These are phyloP conservation scores for Cladophialophora psammophila DNA, from an alignment of 2,329 filamentous ascomycete species.

Conservation along the genomic window DNA sequence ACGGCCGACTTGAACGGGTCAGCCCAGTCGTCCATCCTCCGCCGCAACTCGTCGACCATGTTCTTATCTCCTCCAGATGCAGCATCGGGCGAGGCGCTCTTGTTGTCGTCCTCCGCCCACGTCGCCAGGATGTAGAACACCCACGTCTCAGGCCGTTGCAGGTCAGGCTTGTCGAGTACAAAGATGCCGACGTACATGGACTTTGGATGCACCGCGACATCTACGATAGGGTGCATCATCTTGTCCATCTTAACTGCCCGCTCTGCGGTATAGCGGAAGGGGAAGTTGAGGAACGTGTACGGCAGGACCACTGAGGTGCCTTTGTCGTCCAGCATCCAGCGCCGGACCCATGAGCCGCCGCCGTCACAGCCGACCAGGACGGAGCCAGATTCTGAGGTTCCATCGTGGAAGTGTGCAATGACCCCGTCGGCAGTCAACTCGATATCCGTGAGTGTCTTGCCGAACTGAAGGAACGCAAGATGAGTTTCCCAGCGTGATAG, in stretches of 20 bases:
- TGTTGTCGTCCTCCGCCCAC: constrained; percentile 28
- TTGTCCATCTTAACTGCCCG: constrained; percentile 39
- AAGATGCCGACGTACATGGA: constrained; percentile 37
- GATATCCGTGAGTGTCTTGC: constrained; percentile 32
- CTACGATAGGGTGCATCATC: constrained; percentile 39
- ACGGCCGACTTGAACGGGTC: constrained; percentile 36
- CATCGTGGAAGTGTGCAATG: constrained; percentile 37
- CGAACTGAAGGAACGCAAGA: constrained; percentile 21
- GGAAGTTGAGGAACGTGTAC: constrained; percentile 36
- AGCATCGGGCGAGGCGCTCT: not conserved
- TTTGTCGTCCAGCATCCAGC: constrained; percentile 32
- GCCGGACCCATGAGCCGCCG: constrained; percentile 35
- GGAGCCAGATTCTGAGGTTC: constrained; percentile 34
- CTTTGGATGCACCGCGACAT: constrained; percentile 37
- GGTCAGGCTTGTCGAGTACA: constrained; percentile 37
- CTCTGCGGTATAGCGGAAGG: constrained; percentile 32
- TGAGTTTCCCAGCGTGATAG: not conserved
- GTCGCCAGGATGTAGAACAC: constrained; percentile 37
- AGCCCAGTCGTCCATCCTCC: constrained; percentile 34
- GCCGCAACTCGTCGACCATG: constrained; percentile 39
- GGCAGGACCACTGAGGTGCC: constrained; percentile 26
- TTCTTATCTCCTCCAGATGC: constrained; percentile 20
- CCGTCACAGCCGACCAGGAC: constrained; percentile 40
- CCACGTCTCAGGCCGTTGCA: constrained; percentile 37
- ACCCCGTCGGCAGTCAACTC: constrained; percentile 30